A percentile compares a stretch with the other conserved stretches of the same genome.
Evolutionary conservation across 768 basidiomycete species (phyloP).

Genomic region (Lentinula boryana): DNA sequence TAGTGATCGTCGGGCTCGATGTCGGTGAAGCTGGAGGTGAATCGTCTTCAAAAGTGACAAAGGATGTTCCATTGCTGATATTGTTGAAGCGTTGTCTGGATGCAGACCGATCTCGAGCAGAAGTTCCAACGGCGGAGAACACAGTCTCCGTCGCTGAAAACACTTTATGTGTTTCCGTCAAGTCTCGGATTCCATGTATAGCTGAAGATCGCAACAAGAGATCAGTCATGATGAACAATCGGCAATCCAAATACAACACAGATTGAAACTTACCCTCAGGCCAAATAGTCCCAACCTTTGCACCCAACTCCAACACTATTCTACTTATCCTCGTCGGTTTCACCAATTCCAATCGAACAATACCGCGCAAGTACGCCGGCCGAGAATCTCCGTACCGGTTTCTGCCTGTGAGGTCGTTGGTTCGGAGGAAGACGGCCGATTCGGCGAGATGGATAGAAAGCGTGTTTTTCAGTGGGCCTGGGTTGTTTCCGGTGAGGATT

Average conservation of each 20-base stretch:
- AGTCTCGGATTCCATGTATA: conserved; percentile 50
- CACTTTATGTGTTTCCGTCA: conserved; percentile 72
- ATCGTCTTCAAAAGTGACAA: conserved; percentile 28
- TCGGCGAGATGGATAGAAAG: conserved; percentile 63
- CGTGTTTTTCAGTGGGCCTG: conserved; percentile 29
- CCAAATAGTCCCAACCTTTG: conserved; percentile 69
- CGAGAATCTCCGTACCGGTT: conserved; percentile 20
- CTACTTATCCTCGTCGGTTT: conserved; percentile 85
- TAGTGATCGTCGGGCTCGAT: not conserved
- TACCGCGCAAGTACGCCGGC: conserved; percentile 57
- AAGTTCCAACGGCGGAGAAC: conserved; percentile 42
- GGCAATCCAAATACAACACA: not conserved
- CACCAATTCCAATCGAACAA: conserved; percentile 47
- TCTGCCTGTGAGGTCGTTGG: conserved; percentile 32
- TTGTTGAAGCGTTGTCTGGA: conserved; percentile 14
- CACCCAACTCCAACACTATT: conserved; percentile 77
- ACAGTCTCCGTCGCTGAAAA: conserved; percentile 67
- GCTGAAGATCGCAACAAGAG: conserved; percentile 52
- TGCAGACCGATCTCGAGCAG: conserved; percentile 26
- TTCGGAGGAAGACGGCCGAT: conserved; percentile 64
- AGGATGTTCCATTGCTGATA: conserved; percentile 36
- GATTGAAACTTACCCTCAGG: conserved; percentile 60
- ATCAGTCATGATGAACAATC: not conserved
- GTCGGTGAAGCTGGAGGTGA: conserved; percentile 15
- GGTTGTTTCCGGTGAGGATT: not conserved